Evolutionary conservation across 805 yeast species (phyloP), one percentile per base, ranked within the genome.

Genomic region (Pichia ethanolica): DNA sequence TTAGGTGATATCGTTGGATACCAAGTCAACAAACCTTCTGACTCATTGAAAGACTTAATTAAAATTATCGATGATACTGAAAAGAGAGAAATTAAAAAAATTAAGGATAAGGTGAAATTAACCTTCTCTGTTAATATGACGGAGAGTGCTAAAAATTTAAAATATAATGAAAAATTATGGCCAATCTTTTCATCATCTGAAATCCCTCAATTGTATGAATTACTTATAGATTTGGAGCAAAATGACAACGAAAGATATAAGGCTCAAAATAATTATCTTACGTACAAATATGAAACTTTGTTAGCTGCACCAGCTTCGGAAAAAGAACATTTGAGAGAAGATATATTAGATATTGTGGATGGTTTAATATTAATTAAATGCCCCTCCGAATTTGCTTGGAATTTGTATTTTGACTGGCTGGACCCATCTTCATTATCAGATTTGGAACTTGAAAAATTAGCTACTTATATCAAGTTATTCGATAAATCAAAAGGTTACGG

Each of bases 311-410:
- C 93, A 6, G 47, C 50, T 0, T 62, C 63, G 0, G 53, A 57
- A 3, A 81, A 82, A 48, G 61, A 63, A 13, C 51, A 49, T 2
- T 57, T 75, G 30, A 68, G 69, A 9, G 56, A 58, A 1, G 73
- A 76, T 30, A 66, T 89, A 5, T 68, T 69, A 41, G 79, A 76
- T 9, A 72, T 80, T 74, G 78, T 80, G 0, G 82, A 79, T 12
- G 95, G 85, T 35, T 78, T 90, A 82, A 79, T 89, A 4, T 67
- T 83, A 13, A 78, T 91, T 13, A 75, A 79, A 38, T 78, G 83
- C 26, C 73, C 75, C 1, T 80, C 81, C 6, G 70, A 77, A 36
- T 68, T 75, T 33, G 87, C 89, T 1, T 90, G 96, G 96, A 71
- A 74, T 37, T 59, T 82, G 10, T 79, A 79, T 58, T 77, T 89